phyloP scores from a whole-genome alignment of 805 yeast genomes.

The Peterozyma xylosa region DNA sequence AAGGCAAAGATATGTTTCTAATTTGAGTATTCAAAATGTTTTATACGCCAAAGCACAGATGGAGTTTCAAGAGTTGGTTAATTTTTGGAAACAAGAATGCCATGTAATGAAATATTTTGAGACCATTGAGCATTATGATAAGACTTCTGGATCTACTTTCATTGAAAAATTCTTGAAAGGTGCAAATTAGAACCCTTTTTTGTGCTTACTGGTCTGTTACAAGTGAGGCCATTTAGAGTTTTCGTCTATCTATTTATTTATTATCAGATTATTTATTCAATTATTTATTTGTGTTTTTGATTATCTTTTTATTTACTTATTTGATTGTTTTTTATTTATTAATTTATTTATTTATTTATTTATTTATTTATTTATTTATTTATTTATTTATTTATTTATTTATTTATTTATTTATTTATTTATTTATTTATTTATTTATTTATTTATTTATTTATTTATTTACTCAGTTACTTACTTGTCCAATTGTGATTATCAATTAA shows the following conservation, averaged over 20 bases:
- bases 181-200: conserved; percentile 18
- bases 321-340: background rate
- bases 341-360: too few relatives aligned
- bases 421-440: background rate
- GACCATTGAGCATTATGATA: conserved; percentile 49
- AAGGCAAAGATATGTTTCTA: conserved; percentile 67
- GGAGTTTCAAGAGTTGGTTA: conserved; percentile 84
- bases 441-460: background rate
- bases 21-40: conserved; percentile 58
- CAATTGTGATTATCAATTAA: too few relatives aligned
- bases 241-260: background rate
- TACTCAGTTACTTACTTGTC: too few relatives aligned
- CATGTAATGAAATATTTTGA: conserved; percentile 80
- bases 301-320: background rate
- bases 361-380: too few relatives aligned
- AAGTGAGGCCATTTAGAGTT: background rate
- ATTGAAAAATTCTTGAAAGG: conserved; percentile 71
- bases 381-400: background rate
- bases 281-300: too few relatives aligned
- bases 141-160: conserved; percentile 52
- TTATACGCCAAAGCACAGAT: conserved; percentile 77
- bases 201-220: conserved; percentile 1
- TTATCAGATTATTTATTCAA: background rate
- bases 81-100: conserved; percentile 86
- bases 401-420: background rate